phyloP scores from a whole-genome alignment of 768 basidiomycete genomes.

The Agaricus sinodeliciosus region DNA sequence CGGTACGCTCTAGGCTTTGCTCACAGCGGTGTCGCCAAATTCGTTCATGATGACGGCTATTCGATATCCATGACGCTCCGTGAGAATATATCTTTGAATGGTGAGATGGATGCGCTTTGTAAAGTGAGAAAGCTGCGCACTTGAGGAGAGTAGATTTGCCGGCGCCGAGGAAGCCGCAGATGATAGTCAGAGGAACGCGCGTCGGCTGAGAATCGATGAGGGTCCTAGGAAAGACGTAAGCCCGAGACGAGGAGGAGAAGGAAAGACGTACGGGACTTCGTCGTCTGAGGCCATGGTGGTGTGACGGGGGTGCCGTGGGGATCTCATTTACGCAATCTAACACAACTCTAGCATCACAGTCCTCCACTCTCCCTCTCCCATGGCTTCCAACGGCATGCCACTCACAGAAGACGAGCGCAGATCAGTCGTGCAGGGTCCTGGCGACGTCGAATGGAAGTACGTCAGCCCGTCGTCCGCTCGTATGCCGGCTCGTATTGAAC shows the following conservation, averaged over 20 bases:
- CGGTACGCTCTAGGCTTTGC: conserved; percentile 19
- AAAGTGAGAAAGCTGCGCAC: conserved; percentile 29
- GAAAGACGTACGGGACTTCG: conserved; percentile 51
- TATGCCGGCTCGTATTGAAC: background rate
- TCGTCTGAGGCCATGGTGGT: conserved; percentile 36
- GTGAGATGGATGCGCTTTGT: background rate
- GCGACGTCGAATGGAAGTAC: conserved; percentile 81
- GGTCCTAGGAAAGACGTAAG: conserved; percentile 1
- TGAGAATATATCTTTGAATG: conserved; percentile 68
- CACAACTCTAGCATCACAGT: background rate
- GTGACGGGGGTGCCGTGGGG: conserved; percentile 6
- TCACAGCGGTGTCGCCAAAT: conserved; percentile 90
- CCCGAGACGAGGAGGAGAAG: background rate
- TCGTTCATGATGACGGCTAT: conserved; percentile 99
- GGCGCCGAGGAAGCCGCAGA: conserved; percentile 91
- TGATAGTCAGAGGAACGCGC: conserved; percentile 83
- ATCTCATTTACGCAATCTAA: conserved; percentile 7
- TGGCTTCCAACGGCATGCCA: conserved; percentile 4
- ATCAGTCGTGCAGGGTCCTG: conserved; percentile 68
- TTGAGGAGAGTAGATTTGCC: conserved; percentile 92
- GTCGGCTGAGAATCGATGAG: conserved; percentile 9
- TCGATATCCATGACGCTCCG: conserved; percentile 88
- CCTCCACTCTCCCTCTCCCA: background rate
- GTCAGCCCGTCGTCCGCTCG: conserved; percentile 15
- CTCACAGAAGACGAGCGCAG: conserved; percentile 40